A percentile compares a stretch with the other conserved stretches of the same genome.
These are phyloP conservation scores for Aspergillus fischeri DNA, from an alignment of 2,329 filamentous ascomycete genomes.

Conservation along the genomic window DNA sequence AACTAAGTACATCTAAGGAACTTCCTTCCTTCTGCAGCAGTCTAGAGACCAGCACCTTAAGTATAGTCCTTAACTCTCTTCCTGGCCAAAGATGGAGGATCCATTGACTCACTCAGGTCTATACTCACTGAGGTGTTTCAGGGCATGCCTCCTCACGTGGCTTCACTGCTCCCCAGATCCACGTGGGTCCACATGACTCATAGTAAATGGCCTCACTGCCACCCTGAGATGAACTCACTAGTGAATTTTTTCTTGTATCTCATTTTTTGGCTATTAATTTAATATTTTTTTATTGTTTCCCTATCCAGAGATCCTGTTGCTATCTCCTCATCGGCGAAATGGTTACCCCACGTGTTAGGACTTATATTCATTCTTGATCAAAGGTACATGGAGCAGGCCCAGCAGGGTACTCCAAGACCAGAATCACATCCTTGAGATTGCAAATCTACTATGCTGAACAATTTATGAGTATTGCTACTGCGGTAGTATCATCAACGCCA, in stretches of 20 bases:
- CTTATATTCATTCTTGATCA: background rate
- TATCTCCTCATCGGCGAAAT: background rate
- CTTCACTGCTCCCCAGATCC: background rate
- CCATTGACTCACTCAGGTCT: background rate
- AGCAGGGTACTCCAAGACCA: background rate
- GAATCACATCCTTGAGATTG: background rate
- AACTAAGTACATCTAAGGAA: background rate
- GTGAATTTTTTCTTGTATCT: background rate
- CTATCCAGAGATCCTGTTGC: background rate
- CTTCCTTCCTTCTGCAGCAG: background rate
- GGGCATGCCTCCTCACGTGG: background rate
- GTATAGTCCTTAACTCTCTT: background rate
- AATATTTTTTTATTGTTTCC: too few species aligned
- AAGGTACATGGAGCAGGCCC: background rate
- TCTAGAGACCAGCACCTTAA: background rate
- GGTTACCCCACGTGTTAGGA: background rate
- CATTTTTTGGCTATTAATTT: background rate
- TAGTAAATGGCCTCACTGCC: background rate
- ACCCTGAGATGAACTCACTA: background rate
- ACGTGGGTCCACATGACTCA: background rate
- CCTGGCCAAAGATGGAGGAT: background rate
- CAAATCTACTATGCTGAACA: background rate
- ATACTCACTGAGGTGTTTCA: background rate
- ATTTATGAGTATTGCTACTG: background rate
- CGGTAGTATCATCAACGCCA: background rate